phyloP scores from a whole-genome alignment of 192 early-diverging fungal species.

The Coemansia sp. region DNA sequence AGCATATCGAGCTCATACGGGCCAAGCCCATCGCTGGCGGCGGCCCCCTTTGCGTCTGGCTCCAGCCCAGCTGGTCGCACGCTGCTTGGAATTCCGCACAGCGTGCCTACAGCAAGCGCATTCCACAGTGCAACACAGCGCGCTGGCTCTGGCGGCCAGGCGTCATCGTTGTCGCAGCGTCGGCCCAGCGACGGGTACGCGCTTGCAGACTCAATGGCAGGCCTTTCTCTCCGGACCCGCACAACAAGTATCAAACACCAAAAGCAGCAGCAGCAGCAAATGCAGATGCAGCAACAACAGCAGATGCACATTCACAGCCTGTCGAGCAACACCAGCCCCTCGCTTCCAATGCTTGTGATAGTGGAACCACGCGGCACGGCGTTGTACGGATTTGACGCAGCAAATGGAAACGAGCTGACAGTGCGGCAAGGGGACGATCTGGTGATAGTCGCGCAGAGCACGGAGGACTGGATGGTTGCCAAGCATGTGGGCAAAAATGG shows the following conservation, averaged over 20 bases:
- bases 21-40: slow-evolving; percentile 3
- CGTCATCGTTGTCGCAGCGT: slow-evolving; percentile 17
- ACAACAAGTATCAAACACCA: slow-evolving; percentile 49
- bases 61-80: slow-evolving; percentile 4
- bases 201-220: slow-evolving; percentile 17
- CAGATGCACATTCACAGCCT: slow-evolving; percentile 22
- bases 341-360: slow-evolving; percentile 20
- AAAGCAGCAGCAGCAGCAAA: slow-evolving; percentile 10
- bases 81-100: slow-evolving; percentile 35
- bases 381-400: slow-evolving; percentile 73
- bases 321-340: slow-evolving; percentile 6
- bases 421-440: slow-evolving; percentile 71
- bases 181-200: slow-evolving; percentile 29
- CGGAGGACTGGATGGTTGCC: slow-evolving; percentile 78
- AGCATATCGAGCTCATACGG: slow-evolving; percentile 10
- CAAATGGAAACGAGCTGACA: slow-evolving; percentile 70
- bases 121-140: slow-evolving; percentile 4
- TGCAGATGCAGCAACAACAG: slow-evolving; percentile 31
- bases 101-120: slow-evolving; percentile 16
- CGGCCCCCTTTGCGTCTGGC: background rate
- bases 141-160: slow-evolving; percentile 15
- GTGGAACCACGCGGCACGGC: slow-evolving; percentile 67
- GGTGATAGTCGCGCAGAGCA: slow-evolving; percentile 76
- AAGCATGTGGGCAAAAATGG: slow-evolving; percentile 65
- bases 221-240: slow-evolving; percentile 41